Conservation (phyloP, 345 rosid genomes). For the Eucalyptus regnans region DNA sequence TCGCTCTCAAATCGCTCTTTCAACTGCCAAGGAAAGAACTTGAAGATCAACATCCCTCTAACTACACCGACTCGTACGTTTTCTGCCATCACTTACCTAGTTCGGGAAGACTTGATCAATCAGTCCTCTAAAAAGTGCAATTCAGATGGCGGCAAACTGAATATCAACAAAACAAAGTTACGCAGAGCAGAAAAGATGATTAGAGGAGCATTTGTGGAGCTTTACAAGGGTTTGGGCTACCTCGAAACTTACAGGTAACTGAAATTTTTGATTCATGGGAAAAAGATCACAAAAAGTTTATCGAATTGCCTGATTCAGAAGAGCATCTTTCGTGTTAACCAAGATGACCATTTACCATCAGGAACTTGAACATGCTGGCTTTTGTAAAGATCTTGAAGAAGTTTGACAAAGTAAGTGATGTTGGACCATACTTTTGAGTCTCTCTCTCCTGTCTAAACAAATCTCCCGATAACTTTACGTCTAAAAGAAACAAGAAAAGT, state of each 20-base stretch:
- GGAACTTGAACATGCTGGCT: conserved; percentile 97
- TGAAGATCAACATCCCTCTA: conserved; percentile 78
- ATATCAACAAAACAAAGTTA: conserved; percentile 72
- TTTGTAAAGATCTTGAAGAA: conserved; percentile 92
- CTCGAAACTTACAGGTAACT: conserved; percentile 77
- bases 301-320: background rate
- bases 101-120: conserved; percentile 61
- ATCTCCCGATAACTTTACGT: background rate
- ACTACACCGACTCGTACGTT: conserved; percentile 77
- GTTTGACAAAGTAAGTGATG: conserved; percentile 64
- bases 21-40: conserved; percentile 67
- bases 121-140: conserved; percentile 54
- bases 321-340: background rate
- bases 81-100: conserved; percentile 67
- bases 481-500: background rate
- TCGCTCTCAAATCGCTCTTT: conserved; percentile 42
- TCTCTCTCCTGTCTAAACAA: background rate
- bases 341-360: conserved; percentile 1
- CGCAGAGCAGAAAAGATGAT: conserved; percentile 91
- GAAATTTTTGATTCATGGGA: background rate
- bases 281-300: background rate
- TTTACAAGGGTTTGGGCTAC: conserved; percentile 78
- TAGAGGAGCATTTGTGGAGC: conserved; percentile 71
- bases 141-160: conserved; percentile 42
- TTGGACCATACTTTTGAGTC: background rate